phyloP scores from a whole-genome alignment of 257 asterid species.

The Nicotiana attenuata region DNA sequence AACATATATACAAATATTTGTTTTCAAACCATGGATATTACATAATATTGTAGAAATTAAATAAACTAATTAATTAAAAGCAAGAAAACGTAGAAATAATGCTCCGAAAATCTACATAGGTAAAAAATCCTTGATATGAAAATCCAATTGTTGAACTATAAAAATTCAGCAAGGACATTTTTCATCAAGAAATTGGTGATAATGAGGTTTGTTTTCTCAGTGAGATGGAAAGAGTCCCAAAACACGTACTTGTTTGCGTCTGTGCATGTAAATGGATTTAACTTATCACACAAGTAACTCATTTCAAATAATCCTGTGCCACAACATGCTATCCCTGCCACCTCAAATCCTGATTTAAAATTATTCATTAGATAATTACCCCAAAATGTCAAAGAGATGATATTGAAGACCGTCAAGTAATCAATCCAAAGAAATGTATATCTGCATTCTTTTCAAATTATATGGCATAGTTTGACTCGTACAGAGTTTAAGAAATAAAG shows the following conservation, averaged over 20 bases:
- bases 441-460: too few species aligned
- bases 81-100: background rate
- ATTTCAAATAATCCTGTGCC: conserved; percentile 83
- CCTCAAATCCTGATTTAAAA: conserved; percentile 60
- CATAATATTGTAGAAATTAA: background rate
- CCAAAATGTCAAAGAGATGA: too few species aligned
- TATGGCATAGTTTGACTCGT: too few species aligned
- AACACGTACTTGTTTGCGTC: conserved; percentile 78
- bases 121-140: background rate
- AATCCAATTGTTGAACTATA: background rate
- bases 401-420: background rate
- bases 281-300: conserved; percentile 65
- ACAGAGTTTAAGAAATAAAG: too few species aligned
- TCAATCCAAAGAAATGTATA: background rate
- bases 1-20: background rate
- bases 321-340: conserved; percentile 71
- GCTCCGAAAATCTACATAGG: too few species aligned
- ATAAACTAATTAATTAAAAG: background rate
- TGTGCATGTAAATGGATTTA: conserved; percentile 76
- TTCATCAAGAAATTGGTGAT: conserved; percentile 48
- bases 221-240: conserved; percentile 96
- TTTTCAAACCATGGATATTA: background rate
- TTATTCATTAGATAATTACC: background rate
- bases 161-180: conserved; percentile 35
- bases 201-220: conserved; percentile 56